Evolutionary conservation across 1,139 yeast genomes (phyloP).

Genomic region (Pichia sp.): DNA sequence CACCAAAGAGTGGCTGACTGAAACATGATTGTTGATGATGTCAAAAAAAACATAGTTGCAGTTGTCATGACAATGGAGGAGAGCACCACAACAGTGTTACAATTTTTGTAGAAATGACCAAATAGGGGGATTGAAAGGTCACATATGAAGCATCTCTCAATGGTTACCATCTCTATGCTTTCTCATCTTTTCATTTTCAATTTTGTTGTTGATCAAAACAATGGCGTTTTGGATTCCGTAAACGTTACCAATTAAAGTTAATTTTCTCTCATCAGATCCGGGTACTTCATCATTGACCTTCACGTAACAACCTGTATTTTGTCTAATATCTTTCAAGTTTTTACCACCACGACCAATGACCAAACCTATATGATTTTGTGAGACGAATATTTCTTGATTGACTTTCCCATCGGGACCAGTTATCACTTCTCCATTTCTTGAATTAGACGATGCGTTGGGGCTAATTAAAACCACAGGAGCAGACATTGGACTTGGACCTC

Average conservation of each 20-base stretch:
- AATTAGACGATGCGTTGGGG: conserved; percentile 10
- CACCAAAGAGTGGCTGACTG: neutral
- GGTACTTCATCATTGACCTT: conserved; percentile 60
- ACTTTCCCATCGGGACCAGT: conserved; percentile 37
- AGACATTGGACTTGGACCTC: neutral
- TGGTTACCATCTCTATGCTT: conserved; percentile 16
- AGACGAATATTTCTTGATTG: conserved; percentile 67
- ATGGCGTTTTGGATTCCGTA: conserved; percentile 73
- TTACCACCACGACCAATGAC: conserved; percentile 86
- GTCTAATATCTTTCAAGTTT: conserved; percentile 72
- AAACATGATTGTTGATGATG: neutral
- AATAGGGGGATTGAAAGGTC: no score
- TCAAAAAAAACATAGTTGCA: neutral
- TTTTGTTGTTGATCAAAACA: conserved; percentile 67
- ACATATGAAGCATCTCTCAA: no score
- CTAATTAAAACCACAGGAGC: conserved; percentile 1
- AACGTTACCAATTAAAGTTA: conserved; percentile 65
- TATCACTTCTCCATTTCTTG: conserved; percentile 14
- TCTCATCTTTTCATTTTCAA: conserved; percentile 54
- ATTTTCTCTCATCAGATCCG: conserved; percentile 51
- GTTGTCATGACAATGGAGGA: no score
- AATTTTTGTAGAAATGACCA: no score
- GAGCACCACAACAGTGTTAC: no score
- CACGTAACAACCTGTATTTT: conserved; percentile 69
- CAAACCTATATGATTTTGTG: conserved; percentile 73